Base-by-base conservation (phyloP, 2,329 filamentous ascomycete species). In the Ilyonectria mors-panacis region DNA sequence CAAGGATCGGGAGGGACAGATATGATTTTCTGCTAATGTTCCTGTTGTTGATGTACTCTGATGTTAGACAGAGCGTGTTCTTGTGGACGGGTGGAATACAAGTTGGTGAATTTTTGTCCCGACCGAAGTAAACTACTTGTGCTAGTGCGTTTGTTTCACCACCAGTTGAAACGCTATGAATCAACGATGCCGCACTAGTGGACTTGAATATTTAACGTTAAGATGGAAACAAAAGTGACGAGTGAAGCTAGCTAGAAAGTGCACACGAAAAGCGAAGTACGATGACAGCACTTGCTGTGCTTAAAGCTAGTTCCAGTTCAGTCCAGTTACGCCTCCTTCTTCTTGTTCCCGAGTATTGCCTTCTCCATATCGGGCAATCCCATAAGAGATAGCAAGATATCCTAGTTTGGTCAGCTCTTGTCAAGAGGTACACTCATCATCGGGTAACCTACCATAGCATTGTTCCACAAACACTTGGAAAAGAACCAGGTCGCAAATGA, bases 381-480 rank as follows among this genome's bases (percentile, higher is more conserved):
- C 66, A 70, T 69, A 3, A 59, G 42, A 6, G 51, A 44, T 17
- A 72, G 42, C 6, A 72, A 26, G 4, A 70, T 7, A 45, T 73
- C 69, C 71, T 73, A 23, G 5, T 33, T 6, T n/a, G 6, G 39
- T 60, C 21, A 65, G 51, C 13, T 23, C 10, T 28, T 23, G 21
- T 35, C 4, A 19, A 2, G 13, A 21, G 21, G 4, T 4, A 6
- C 4, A n/a, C 17, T 17, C 4, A 33, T 5, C 6, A 5, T 1
- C 9, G 12, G 17, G 15, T 21, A 1, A 44, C 63, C 48, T 65
- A 70, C 69, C 5, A 61, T 68, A 1, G 69, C 57, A 57, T 65
- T 69, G 28, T 65, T 51, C 69, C 67, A 74, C 4, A 73, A 42
- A 30, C 63, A 64, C 30, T 66, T 71, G 10, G 70, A 64, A 9